A percentile compares a stretch with the other conserved stretches of the same genome.
Conservation (phyloP, 2,329 filamentous ascomycete species). For the Epichloe aotearoae region DNA sequence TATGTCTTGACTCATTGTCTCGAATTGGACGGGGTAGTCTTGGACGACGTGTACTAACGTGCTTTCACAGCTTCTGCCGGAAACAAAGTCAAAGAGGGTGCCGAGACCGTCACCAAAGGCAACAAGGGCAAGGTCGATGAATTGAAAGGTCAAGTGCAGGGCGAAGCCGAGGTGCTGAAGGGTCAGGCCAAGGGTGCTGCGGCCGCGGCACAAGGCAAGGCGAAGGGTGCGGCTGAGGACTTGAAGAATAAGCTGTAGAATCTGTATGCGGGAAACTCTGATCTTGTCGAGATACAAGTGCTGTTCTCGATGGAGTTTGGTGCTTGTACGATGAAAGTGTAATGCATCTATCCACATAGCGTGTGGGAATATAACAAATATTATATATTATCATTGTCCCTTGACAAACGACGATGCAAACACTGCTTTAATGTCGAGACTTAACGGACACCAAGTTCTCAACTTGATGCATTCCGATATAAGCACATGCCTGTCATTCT, state of each 20-base stretch:
- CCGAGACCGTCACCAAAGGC: conserved; percentile 19
- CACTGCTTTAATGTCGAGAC: too few relatives aligned
- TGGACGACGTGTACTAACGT: too few relatives aligned
- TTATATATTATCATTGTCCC: not conserved
- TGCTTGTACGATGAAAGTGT: not conserved
- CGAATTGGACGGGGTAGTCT: too few relatives aligned
- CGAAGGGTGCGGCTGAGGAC: conserved; percentile 25
- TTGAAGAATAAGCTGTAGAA: conserved; percentile 11
- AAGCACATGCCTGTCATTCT: too few relatives aligned
- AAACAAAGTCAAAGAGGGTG: conserved; percentile 33
- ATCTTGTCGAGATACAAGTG: not conserved
- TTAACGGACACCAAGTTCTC: too few relatives aligned
- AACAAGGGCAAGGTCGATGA: conserved; percentile 23
- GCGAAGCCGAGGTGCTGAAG: conserved; percentile 18
- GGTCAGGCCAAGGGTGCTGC: conserved; percentile 27
- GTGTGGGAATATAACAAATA: not conserved
- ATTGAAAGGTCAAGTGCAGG: conserved; percentile 19
- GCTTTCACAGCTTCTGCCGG: conserved; percentile 21
- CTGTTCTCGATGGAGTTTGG: not conserved
- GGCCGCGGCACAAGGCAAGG: conserved; percentile 24
- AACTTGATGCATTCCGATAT: too few relatives aligned
- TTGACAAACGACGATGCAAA: not conserved
- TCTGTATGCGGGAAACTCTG: not conserved
- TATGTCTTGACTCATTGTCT: conserved; percentile 22
- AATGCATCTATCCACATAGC: not conserved